phyloP scores from a whole-genome alignment of 2,329 filamentous ascomycete genomes.

The Fulvia fulva region DNA sequence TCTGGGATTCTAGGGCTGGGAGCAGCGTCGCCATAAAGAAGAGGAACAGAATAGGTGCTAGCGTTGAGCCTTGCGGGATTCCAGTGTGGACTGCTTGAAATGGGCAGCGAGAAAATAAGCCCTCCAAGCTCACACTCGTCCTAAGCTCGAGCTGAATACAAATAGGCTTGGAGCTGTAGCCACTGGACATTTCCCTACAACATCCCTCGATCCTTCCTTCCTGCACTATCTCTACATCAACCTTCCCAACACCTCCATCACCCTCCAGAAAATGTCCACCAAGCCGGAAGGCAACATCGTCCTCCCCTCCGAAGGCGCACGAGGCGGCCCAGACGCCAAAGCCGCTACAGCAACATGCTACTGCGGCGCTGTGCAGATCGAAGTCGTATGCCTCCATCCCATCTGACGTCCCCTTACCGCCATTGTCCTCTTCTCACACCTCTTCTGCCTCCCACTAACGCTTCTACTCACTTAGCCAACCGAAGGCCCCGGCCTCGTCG shows the following conservation, averaged over 20 bases:
- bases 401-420: too few species aligned
- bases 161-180: not conserved
- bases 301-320: slow-evolving; percentile 17
- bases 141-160: not conserved
- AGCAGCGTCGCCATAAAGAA: too few species aligned
- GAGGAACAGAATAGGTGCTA: too few species aligned
- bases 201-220: not conserved
- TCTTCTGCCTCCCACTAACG: too few species aligned
- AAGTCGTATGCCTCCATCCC: slow-evolving; percentile 46
- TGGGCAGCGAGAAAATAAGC: too few species aligned
- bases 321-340: slow-evolving; percentile 10
- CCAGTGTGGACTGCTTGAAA: too few species aligned
- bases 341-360: slow-evolving; percentile 56
- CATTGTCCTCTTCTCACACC: slow-evolving; percentile 30
- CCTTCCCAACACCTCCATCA: not conserved
- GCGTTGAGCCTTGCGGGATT: too few species aligned
- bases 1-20: too few species aligned
- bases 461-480: slow-evolving; percentile 31
- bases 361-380: slow-evolving; percentile 54
- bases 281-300: slow-evolving; percentile 7
- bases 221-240: not conserved
- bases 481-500: slow-evolving; percentile 43
- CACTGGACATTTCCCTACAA: not conserved
- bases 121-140: too few species aligned
- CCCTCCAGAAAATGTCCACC: not conserved